Base-by-base conservation (phyloP, 2,329 filamentous ascomycete genomes). In the Truncatella angustata region DNA sequence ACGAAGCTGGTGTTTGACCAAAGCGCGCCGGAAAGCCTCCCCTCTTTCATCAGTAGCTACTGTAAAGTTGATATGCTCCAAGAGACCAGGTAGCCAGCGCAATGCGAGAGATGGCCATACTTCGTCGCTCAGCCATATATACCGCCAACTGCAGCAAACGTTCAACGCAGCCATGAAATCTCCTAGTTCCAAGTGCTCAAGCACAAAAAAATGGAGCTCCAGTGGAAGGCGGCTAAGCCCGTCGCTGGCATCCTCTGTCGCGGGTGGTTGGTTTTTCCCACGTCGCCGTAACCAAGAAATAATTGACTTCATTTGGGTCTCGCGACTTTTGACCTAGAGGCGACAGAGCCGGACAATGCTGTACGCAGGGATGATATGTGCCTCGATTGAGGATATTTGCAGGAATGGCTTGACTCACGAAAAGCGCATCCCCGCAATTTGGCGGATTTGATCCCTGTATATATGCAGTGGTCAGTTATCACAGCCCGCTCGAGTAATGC, bases 101-200 rank as follows among this genome's bases (percentile, higher is more conserved):
- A 58, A 55, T 5, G 63, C 60, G 26, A 67, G 55, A 3, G 54
- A 55, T 5, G 60, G 64, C 65, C 64, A 66, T 21, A 65, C 58
- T 48, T 65, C 63, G 7, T 62, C 60, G 43, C 60, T 64, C 28
- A 66, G 47, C 62, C 64, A 65, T 50, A 63, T 54, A 26, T 49
- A 14, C 5, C 63, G 58, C 46, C 63, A 56, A 11, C 50, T 26
- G n/a, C 55, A 60, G 20, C 59, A 62, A 6, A 58, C 58, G 18
- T 48, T 54, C 4, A 65, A 50, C 14, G 53, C 57, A 1, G 59
- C 57, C 4, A 58, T 53, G 35, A 67, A 44, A 16, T 66, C 64
- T 4, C 50, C 45, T 4, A 58, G 60, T n/a, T 57, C 60, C 14
- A 67, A 54, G 49, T 64, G 37, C 6, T 49, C 46, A 30, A 66